Evolutionary conservation across 441 rosid genomes (phyloP), one percentile per base, ranked within the genome.

Genomic region (Bocquillonia castaneifolia): DNA sequence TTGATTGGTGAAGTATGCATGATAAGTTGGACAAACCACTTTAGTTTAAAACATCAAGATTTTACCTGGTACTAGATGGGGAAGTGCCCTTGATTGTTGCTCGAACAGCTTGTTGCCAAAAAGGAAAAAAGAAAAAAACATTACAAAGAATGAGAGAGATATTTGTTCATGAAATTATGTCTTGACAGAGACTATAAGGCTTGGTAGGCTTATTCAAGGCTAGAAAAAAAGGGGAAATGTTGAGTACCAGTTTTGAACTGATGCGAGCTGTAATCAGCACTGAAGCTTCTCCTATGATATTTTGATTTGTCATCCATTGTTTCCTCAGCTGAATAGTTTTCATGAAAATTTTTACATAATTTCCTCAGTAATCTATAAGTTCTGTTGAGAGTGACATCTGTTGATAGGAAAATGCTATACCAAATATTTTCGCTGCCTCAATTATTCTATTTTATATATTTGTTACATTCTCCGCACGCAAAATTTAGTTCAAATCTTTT

Each of bases 231-330:
- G n/a, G n/a, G n/a, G n/a, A n/a, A n/a, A n/a, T n/a, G n/a, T n/a
- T n/a, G n/a, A 51, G 44, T 80, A 84, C 89, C 88, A 69, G 64
- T 78, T 72, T 63, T 79, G 22, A 82, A 76, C 61, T 78, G 82
- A 64, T 31, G 48, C 22, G 77, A 75, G 68, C 70, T 80, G 36
- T 75, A 76, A 55, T 81, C 85, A 55, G 68, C 59, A 67, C 70
- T 70, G 37, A 74, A 75, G 67, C 79, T 76, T 66, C 75, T 64
- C 44, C 71, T 61, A 59, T 66, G 69, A 50, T 51, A 39, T 44
- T 50, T 44, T 45, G 48, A 51, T 70, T 72, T 71, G 56, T 70
- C 55, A 64, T 72, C 70, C 18, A 37, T 26, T 20, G 29, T 72
- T 69, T 65, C 81, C 22, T 72, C 82, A 58, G 51, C 86, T 85